phyloP scores from a whole-genome alignment of 2,329 filamentous ascomycete genomes.

The Apiospora phragmitis region DNA sequence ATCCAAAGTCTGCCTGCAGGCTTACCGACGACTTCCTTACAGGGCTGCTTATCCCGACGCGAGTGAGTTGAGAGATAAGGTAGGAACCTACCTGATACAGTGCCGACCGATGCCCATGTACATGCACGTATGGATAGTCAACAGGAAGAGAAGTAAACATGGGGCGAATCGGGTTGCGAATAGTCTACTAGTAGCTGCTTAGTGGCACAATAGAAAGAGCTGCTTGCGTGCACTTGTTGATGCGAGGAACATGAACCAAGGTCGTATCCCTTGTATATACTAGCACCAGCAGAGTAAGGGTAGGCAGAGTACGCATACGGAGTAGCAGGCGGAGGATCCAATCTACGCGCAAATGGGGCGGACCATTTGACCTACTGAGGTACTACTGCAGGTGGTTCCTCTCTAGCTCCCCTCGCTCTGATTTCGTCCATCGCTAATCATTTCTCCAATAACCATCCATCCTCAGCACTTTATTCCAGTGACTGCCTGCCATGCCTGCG shows the following conservation, averaged over 20 bases:
- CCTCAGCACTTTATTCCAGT: neutral
- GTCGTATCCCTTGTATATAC: neutral
- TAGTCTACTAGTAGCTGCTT: neutral
- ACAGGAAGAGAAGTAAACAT: neutral
- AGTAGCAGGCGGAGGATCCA: neutral
- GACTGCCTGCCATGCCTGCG: neutral
- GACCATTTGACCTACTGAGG: constrained; percentile 1
- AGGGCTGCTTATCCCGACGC: neutral
- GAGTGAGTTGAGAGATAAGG: neutral
- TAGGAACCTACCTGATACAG: neutral
- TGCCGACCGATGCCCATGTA: neutral
- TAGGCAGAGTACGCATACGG: too few species aligned
- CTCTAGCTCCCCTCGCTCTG: neutral
- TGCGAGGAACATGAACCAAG: neutral
- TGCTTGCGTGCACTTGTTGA: constrained; percentile 6
- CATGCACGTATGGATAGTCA: neutral
- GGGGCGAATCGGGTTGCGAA: neutral
- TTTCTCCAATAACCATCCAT: neutral
- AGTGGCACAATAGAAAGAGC: constrained; percentile 8
- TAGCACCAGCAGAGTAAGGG: too few species aligned
- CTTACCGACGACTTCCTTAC: neutral
- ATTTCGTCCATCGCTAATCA: constrained; percentile 4
- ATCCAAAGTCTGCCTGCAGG: neutral
- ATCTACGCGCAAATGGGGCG: neutral
- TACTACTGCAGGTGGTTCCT: constrained; percentile 7